These are phyloP conservation scores for Nigrospora oryzae DNA, from an alignment of 2,329 filamentous ascomycete species.

Conservation along the genomic window DNA sequence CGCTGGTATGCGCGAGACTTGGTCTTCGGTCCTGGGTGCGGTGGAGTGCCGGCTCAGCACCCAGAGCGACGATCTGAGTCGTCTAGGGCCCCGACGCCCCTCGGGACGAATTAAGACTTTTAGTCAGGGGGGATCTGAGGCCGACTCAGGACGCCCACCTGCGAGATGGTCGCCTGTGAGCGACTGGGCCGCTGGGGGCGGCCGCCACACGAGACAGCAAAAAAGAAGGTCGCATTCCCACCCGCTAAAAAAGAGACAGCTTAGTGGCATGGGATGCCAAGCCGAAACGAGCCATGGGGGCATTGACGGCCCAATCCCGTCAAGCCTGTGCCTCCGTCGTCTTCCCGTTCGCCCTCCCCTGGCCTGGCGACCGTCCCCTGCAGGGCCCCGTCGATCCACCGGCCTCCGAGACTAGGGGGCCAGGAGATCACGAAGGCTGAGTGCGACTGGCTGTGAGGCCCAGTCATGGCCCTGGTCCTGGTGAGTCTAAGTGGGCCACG, in stretches of 20 bases:
- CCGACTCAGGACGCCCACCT: too few species aligned
- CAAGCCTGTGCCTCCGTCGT: neutral
- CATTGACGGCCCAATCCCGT: too few species aligned
- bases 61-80: too few species aligned
- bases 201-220: neutral
- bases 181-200: too few species aligned
- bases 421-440: slow-evolving; percentile 22
- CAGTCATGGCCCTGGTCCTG: too few species aligned
- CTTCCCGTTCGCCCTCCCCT: slow-evolving; percentile 6
- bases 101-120: too few species aligned
- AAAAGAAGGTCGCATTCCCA: slow-evolving; percentile 5
- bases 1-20: too few species aligned
- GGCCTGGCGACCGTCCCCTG: slow-evolving; percentile 13
- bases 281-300: slow-evolving; percentile 22
- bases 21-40: too few species aligned
- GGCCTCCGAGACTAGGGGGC: slow-evolving; percentile 28
- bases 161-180: too few species aligned
- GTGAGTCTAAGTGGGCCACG: slow-evolving; percentile 9
- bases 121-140: too few species aligned
- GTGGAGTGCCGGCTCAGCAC: too few species aligned
- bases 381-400: slow-evolving; percentile 22
- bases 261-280: slow-evolving; percentile 14
- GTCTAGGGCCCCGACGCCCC: too few species aligned
- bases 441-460: slow-evolving; percentile 21
- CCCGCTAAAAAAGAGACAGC: slow-evolving; percentile 11